Percentiles rank a stretch among this genome's conserved stretches.
Evolutionary conservation across 345 rosid genomes (phyloP).

Genomic region (Bruguiera sexangula): DNA sequence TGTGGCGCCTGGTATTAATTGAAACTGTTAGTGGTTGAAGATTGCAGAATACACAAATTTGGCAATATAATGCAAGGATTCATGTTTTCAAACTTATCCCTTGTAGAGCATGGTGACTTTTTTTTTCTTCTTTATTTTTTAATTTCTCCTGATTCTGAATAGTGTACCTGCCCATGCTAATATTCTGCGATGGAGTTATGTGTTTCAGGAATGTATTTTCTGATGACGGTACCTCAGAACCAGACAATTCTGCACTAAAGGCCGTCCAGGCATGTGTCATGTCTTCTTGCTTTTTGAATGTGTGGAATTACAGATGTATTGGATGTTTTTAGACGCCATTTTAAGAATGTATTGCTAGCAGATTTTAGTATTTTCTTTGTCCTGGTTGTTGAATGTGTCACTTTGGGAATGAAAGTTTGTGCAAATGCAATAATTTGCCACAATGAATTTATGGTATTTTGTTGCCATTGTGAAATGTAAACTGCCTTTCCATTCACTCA

Average conservation of each 20-base stretch:
- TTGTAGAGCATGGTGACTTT: not conserved
- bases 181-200: slow-evolving; percentile 4
- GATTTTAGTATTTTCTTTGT: not conserved
- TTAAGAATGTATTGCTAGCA: not conserved
- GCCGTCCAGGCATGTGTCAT: slow-evolving; percentile 66
- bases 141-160: too few species aligned
- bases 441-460: not conserved
- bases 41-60: not conserved
- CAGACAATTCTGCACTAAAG: slow-evolving; percentile 47
- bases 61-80: not conserved
- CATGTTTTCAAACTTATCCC: not conserved
- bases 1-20: not conserved
- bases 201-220: slow-evolving; percentile 81
- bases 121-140: not conserved
- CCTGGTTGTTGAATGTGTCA: not conserved
- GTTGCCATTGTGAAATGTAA: too few species aligned
- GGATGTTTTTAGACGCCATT: not conserved
- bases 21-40: not conserved
- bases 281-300: slow-evolving; percentile 15
- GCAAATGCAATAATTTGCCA: too few species aligned
- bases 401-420: too few species aligned
- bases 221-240: slow-evolving; percentile 71
- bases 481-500: too few species aligned
- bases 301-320: not conserved
- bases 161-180: not conserved